Evolutionary conservation across 768 basidiomycete genomes (phyloP).

Genomic region (Hygrocybe coccinea): DNA sequence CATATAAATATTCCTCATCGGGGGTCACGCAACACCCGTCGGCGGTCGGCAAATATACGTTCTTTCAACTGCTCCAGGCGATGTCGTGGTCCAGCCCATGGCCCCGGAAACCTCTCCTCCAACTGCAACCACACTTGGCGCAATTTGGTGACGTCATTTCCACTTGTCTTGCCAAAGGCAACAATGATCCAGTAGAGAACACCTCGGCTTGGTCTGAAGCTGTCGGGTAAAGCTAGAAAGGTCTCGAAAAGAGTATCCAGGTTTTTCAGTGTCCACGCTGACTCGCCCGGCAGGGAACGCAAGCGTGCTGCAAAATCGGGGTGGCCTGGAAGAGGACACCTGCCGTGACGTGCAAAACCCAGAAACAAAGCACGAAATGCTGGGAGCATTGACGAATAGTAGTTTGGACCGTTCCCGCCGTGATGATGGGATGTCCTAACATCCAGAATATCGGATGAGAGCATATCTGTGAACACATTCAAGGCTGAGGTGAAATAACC

Average conservation of each 20-base stretch:
- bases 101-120: conserved; percentile 48
- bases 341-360: conserved; percentile 64
- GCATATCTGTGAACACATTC: conserved; percentile 62
- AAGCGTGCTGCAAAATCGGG: not conserved
- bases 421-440: conserved; percentile 27
- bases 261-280: conserved; percentile 54
- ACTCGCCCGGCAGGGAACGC: conserved; percentile 8
- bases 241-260: conserved; percentile 54
- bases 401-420: conserved; percentile 25
- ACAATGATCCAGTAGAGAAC: conserved; percentile 64
- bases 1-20: not conserved
- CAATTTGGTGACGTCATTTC: conserved; percentile 44
- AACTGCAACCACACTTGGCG: conserved; percentile 54
- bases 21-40: not conserved
- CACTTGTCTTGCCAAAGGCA: conserved; percentile 60
- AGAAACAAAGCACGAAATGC: conserved; percentile 71
- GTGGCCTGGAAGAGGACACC: conserved; percentile 14
- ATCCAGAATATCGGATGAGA: conserved; percentile 42
- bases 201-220: conserved; percentile 35
- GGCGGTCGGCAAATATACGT: not conserved
- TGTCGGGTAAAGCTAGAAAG: conserved; percentile 55
- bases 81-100: conserved; percentile 40
- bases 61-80: conserved; percentile 39
- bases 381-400: conserved; percentile 43
- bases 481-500: conserved; percentile 60